Base-by-base conservation (phyloP, 2,329 filamentous ascomycete species). In the Gnomoniopsis sp. region DNA sequence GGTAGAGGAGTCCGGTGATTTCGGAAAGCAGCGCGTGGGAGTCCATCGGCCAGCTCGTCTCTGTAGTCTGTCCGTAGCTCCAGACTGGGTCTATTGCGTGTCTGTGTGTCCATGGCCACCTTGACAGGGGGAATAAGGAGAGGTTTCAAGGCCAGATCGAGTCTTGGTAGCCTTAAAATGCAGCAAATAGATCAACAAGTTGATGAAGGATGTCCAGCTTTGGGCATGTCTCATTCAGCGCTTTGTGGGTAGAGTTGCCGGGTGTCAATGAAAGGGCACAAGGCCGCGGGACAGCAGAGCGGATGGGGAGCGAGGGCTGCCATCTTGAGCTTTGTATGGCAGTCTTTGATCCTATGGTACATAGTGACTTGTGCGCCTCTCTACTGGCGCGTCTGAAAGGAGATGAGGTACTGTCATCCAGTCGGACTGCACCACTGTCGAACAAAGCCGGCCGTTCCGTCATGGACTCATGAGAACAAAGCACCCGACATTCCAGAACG, bases 51-150 rank as follows among this genome's bases (percentile, higher is more conserved):
- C 41, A 63, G 60, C 17, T 54, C 63, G 38, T 63, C 63, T 17
- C 66, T 49, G 43, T 64, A 66, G 49, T 70, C 67, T 43, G 68
- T 68, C 53, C 65, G 65, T 21, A 71, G 71, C 70, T 72, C 67
- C 52, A 76, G 67, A 63, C 63, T 68, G 34, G 70, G 72, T 15
- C 70, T 71, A 41, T 64, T 61, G 49, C 69, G 64, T 48, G 56
- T 56, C 50, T 70, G 69, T 8, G 70, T 66, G 60, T 72, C 66
- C 65, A 68, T 72, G 65, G 63, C 49, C 53, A 50, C 52, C n/a
- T 41, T 49, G 17, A 23, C 41, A n/a, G 26, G 47, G 17, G 41
- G 34, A n/a, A 41, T 43, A n/a, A n/a, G n/a, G n/a, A 34, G 30
- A 2, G 50, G 12, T 50, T n/a, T 33, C 23, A 15, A 56, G 17